phyloP scores from a whole-genome alignment of 192 early-diverging fungal species.

The Spizellomyces punctatus region DNA sequence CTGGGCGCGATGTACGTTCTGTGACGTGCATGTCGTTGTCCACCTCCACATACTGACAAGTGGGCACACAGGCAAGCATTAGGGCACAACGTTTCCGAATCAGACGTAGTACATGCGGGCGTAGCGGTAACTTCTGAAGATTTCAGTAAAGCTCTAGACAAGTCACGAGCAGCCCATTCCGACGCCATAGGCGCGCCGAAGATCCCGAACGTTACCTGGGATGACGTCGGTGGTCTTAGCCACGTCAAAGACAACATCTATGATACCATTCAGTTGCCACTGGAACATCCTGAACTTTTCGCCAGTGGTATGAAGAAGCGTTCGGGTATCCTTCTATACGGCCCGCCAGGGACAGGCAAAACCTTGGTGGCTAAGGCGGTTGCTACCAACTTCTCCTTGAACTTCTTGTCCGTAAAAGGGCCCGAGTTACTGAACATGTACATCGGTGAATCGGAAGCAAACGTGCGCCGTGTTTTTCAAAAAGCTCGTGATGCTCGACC shows the following conservation, averaged over 20 bases:
- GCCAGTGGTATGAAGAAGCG: slow-evolving; percentile 91
- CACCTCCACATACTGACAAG: neutral
- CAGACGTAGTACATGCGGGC: slow-evolving; percentile 69
- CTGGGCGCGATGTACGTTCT: slow-evolving; percentile 15
- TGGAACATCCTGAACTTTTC: slow-evolving; percentile 96
- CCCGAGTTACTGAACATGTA: slow-evolving; percentile 99
- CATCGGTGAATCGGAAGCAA: slow-evolving; percentile 98
- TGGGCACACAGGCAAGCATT: neutral
- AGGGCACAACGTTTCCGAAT: slow-evolving; percentile 33
- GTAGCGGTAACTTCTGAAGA: slow-evolving; percentile 76
- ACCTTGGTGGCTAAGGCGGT: slow-evolving; percentile 98
- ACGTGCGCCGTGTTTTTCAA: slow-evolving; percentile 95
- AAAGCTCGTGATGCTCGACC: slow-evolving; percentile 95
- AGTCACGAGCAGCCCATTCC: slow-evolving; percentile 79
- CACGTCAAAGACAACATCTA: slow-evolving; percentile 91
- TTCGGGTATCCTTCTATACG: slow-evolving; percentile 89
- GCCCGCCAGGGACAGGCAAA: slow-evolving; percentile 98
- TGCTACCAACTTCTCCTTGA: slow-evolving; percentile 95
- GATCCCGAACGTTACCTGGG: slow-evolving; percentile 97
- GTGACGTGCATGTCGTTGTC: slow-evolving; percentile 13
- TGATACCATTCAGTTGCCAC: slow-evolving; percentile 94
- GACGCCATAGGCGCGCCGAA: slow-evolving; percentile 95
- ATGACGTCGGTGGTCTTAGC: slow-evolving; percentile 94
- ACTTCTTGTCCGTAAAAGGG: slow-evolving; percentile 98
- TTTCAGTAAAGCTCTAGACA: slow-evolving; percentile 76